Percentiles rank a stretch among this genome's conserved stretches.
Conservation (phyloP, 1,284 basidiomycete species). For the Cutaneotrichosporon cyanovorans region DNA sequence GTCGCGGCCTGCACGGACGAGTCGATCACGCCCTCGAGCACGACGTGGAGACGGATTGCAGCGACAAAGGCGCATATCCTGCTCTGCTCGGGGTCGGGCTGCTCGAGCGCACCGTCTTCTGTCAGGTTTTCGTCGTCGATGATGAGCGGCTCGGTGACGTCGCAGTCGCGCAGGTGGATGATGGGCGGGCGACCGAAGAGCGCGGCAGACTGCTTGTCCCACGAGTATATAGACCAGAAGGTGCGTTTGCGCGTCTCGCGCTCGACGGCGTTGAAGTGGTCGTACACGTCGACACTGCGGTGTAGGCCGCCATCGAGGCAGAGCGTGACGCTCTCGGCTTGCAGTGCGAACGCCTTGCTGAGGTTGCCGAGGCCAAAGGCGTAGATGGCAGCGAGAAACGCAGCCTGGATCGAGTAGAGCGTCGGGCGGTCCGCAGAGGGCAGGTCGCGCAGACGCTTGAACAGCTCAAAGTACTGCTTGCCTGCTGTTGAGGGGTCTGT, state of each 20-base stretch:
- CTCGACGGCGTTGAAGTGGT: slow-evolving; percentile 76
- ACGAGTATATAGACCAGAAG: slow-evolving; percentile 84
- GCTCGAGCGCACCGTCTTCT: slow-evolving; percentile 58
- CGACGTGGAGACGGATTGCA: slow-evolving; percentile 66
- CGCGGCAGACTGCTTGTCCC: slow-evolving; percentile 74
- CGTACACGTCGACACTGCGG: slow-evolving; percentile 76
- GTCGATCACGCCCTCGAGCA: slow-evolving; percentile 61
- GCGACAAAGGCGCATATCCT: slow-evolving; percentile 71
- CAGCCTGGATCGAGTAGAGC: slow-evolving; percentile 77
- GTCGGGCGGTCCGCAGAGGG: slow-evolving; percentile 81
- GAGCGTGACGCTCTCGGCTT: slow-evolving; percentile 74
- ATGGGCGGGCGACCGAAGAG: slow-evolving; percentile 80
- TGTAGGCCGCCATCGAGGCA: slow-evolving; percentile 76
- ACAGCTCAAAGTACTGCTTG: slow-evolving; percentile 82
- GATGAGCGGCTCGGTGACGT: slow-evolving; percentile 69
- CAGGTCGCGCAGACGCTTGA: slow-evolving; percentile 70
- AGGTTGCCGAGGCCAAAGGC: slow-evolving; percentile 77
- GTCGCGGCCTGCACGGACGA: slow-evolving; percentile 46
- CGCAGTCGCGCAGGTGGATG: slow-evolving; percentile 74
- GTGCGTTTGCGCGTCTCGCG: slow-evolving; percentile 81
- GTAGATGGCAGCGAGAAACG: slow-evolving; percentile 77
- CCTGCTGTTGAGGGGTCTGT: slow-evolving; percentile 73
- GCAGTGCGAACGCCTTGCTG: slow-evolving; percentile 73
- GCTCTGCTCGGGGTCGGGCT: slow-evolving; percentile 62
- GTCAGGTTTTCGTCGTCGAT: slow-evolving; percentile 85